Conservation (phyloP, 2,329 filamentous ascomycete genomes). For the Raffaelea arxii region DNA sequence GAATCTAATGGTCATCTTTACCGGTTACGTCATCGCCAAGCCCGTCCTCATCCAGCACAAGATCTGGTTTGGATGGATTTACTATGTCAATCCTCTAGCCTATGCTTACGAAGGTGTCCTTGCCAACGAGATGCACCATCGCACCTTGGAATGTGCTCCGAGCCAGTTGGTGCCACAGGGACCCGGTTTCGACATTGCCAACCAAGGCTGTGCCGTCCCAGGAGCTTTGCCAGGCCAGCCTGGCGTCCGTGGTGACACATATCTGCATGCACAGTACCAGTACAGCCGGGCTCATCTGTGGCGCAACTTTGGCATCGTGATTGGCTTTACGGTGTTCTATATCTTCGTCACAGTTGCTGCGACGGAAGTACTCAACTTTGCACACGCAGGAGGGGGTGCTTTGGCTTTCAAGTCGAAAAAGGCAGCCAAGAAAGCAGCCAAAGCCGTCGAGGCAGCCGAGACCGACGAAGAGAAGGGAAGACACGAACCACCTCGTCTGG, state of each 20-base stretch:
- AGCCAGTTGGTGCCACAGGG: constrained; percentile 28
- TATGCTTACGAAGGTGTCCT: constrained; percentile 75
- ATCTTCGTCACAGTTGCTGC: constrained; percentile 43
- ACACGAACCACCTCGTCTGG: no score
- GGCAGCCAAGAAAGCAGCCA: not conserved
- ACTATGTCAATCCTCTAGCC: constrained; percentile 66
- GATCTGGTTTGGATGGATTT: constrained; percentile 82
- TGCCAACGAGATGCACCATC: constrained; percentile 69
- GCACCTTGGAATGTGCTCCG: constrained; percentile 44
- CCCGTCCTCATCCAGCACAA: no score
- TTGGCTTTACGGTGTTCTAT: constrained; percentile 44
- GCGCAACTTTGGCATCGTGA: constrained; percentile 55
- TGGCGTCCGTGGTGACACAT: constrained; percentile 48
- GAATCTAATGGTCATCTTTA: constrained; percentile 57
- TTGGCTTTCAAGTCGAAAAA: constrained; percentile 7
- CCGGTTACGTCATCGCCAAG: constrained; percentile 54
- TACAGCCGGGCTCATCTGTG: constrained; percentile 54
- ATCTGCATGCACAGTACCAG: constrained; percentile 41
- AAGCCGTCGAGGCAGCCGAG: no score
- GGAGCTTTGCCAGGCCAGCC: constrained; percentile 44
- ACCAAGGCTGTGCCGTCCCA: constrained; percentile 46
- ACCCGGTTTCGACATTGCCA: constrained; percentile 15
- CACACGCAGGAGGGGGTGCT: not conserved
- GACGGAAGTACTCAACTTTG: constrained; percentile 31
- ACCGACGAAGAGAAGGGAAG: no score